phyloP scores from a whole-genome alignment of 371 early-diverging fungal species.

The Haplosporangium sp. region DNA sequence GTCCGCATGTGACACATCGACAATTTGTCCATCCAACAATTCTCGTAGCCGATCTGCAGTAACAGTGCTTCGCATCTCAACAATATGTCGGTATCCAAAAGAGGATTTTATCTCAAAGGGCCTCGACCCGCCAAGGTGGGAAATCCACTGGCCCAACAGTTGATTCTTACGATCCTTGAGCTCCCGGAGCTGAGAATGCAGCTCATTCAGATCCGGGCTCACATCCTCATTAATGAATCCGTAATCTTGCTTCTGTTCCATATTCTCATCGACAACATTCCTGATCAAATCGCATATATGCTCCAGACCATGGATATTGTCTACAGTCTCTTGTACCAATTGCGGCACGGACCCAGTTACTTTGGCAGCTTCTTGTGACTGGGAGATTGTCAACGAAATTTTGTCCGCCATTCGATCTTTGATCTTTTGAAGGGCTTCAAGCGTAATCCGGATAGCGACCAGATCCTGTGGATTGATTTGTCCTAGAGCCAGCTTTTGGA shows the following conservation, averaged over 20 bases:
- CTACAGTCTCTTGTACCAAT: constrained; percentile 24
- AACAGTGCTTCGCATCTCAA: constrained; percentile 57
- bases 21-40: constrained; percentile 22
- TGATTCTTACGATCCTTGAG: constrained; percentile 23
- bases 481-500: constrained; percentile 76
- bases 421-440: constrained; percentile 60
- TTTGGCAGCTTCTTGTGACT: background rate
- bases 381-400: background rate
- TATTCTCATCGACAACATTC: constrained; percentile 52
- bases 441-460: constrained; percentile 67
- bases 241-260: constrained; percentile 52
- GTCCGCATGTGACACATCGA: constrained; percentile 49
- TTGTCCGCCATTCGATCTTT: constrained; percentile 48
- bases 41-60: constrained; percentile 34
- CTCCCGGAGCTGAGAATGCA: constrained; percentile 24
- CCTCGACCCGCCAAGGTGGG: constrained; percentile 40
- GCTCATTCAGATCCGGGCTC: constrained; percentile 27
- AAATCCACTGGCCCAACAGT: constrained; percentile 30
- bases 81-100: constrained; percentile 61
- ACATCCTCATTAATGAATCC: constrained; percentile 61
- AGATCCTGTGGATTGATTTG: constrained; percentile 75
- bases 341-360: background rate
- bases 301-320: constrained; percentile 60
- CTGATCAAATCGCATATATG: constrained; percentile 47
- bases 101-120: constrained; percentile 54